Percentiles rank a stretch among this genome's conserved stretches.
These are phyloP conservation scores for Paecilomyces variotii DNA, from an alignment of 2,329 filamentous ascomycete species.

Conservation along the genomic window DNA sequence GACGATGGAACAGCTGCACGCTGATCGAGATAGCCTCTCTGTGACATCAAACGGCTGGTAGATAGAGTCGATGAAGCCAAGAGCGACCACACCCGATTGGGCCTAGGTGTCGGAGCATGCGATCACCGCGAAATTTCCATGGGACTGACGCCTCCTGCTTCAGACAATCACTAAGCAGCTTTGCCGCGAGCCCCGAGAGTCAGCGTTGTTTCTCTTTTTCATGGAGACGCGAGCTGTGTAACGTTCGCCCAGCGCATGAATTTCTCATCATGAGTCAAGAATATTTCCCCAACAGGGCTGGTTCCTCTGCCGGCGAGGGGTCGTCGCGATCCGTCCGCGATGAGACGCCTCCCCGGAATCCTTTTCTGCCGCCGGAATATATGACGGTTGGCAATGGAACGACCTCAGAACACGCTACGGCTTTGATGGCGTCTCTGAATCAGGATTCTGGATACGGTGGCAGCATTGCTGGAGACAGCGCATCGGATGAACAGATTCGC, in stretches of 20 bases:
- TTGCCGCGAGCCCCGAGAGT: constrained; percentile 3
- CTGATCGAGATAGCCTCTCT: background rate
- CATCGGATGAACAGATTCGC: constrained; percentile 33
- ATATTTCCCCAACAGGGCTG: constrained; percentile 27
- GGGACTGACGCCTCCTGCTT: background rate
- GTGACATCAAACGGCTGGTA: constrained; percentile 4
- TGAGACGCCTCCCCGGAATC: constrained; percentile 18
- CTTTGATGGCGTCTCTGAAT: constrained; percentile 73
- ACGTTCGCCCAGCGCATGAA: background rate
- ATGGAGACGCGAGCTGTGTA: background rate
- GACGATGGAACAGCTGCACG: background rate
- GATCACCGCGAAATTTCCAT: constrained; percentile 10
- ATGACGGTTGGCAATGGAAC: constrained; percentile 83
- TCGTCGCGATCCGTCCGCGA: constrained; percentile 25
- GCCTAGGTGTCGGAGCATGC: constrained; percentile 11
- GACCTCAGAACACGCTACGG: constrained; percentile 71
- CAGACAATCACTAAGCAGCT: constrained; percentile 7
- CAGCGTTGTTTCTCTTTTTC: background rate
- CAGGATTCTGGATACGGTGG: constrained; percentile 88
- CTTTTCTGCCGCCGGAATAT: constrained; percentile 52
- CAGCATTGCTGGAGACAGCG: constrained; percentile 61
- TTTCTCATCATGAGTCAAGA: constrained; percentile 35
- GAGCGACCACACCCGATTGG: constrained; percentile 15
- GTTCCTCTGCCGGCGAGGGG: constrained; percentile 27
- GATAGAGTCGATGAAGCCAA: background rate